phyloP scores from a whole-genome alignment of 2,329 filamentous ascomycete genomes.

The Claviceps lovelessii region DNA sequence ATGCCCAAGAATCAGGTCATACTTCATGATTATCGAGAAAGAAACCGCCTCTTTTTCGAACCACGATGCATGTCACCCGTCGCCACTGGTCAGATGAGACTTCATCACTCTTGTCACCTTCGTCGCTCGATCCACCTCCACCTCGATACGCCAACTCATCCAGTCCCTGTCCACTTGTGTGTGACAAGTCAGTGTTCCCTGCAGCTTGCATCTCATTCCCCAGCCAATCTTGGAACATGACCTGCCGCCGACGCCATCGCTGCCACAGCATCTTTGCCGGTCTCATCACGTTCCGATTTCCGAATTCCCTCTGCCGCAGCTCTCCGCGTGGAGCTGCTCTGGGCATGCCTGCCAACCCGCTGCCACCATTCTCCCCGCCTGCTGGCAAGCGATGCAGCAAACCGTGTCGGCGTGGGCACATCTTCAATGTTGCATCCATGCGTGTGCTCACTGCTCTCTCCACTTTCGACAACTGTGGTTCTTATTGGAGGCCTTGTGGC shows the following conservation, averaged over 20 bases:
- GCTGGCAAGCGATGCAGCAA: neutral
- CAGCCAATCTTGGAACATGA: constrained; percentile 40
- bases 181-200: constrained; percentile 14
- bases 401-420: neutral
- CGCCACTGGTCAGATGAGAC: too few species aligned
- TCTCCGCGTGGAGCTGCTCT: neutral
- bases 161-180: constrained; percentile 10
- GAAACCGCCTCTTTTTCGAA: neutral
- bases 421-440: neutral
- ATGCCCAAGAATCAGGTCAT: neutral
- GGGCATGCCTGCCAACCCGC: neutral
- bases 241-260: constrained; percentile 27
- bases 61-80: neutral
- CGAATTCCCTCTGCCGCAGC: neutral
- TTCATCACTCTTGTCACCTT: neutral
- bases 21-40: constrained; percentile 4
- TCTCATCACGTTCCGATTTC: neutral
- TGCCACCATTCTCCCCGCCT: neutral
- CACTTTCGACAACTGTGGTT: neutral
- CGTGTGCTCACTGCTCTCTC: neutral
- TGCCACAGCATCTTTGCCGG: constrained; percentile 6
- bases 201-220: constrained; percentile 12
- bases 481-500: neutral
- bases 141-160: constrained; percentile 5
- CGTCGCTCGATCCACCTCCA: constrained; percentile 10